Base-by-base conservation (phyloP, 495 filamentous ascomycete species). In the Aspergillus bridgeri region DNA sequence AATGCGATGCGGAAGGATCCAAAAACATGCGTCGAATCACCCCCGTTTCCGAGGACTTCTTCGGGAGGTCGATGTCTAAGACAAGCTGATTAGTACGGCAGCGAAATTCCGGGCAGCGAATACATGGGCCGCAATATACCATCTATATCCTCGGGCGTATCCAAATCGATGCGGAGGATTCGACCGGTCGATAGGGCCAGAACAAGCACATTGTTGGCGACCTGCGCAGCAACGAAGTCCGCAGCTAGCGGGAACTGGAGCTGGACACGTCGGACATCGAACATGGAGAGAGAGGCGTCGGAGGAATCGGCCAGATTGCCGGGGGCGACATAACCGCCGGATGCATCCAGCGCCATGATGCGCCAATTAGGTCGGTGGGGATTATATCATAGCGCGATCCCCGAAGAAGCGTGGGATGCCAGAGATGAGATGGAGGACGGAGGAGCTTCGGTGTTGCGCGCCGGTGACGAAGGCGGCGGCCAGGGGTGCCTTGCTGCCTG, bases 141-240 rank as follows among this genome's bases (percentile, higher is more conserved):
- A 74, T 98, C 95, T 54, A 98, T 95, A 72, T 98, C 93, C 63
- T 89, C 90, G 29, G 95, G 90, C 65, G 84, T 87, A 72, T 96
- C 92, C 18, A 98, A 78, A 69, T 98, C 94, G 67, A 98, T 98
- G 50, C 94, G 83, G 48, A 98, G 79, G 64, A 98, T 91, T 48
- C 92, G 86, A 27, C 89, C 89, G 45, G 89, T 96, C 0, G 89
- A 91, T 43, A 98, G 77, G 24, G 94, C 94, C 49, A 98, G 74
- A 15, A 98, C 84, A 53, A 98, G 81, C 50, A 97, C 91, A 81
- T 98, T 97, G 74, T 98, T 97, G 54, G 93, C 92, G 24, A 96
- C 92, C 73, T 96, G 92, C 45, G 92, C 91, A 22, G 95, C 92
- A 33, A 96, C 94, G 68, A 98, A 97, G 73, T 96, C 90, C 61